Base-by-base conservation (phyloP, 495 filamentous ascomycete genomes). In the Neurospora sp. region DNA sequence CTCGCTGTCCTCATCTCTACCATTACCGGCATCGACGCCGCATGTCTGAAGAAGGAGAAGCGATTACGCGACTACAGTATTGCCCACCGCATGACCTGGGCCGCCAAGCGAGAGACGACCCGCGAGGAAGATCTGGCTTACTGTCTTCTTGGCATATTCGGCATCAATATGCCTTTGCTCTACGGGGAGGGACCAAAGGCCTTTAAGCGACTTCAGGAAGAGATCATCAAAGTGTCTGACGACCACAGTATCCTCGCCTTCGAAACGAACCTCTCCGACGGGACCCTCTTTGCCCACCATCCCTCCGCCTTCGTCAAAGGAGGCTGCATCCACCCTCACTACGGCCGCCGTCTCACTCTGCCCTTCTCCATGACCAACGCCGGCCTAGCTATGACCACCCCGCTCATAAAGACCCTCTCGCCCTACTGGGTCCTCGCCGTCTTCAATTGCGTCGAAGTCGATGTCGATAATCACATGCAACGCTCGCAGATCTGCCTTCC, bases 71-170 rank as follows among this genome's bases (percentile, higher is more conserved):
- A 70, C 27, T 74, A 80, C 20, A 77, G 75, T 38, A 72, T 83
- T 20, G 83, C 83, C 1, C 72, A 82, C 66, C 74, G 78, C 4
- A 85, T 85, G 83, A 79, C 79, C 20, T 85, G 83, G 84, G 82
- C 80, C 5, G 75, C 82, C 4, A 71, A 75, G 10, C 70, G 83
- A 41, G 38, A 69, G 5, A 84, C 82, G 0, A 83, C 76, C 0
- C 69, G 82, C 3, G 41, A 71, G 18, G 82, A 85, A 76, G 85
- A 87, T 72, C 75, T 75, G 18, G 83, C 83, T 2, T 87, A 87
- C 73, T 82, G 79, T 49, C 71, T 87, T 3, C 71, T 87, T 27
- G 85, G 84, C 1, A 72, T 87, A 11, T 86, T 87, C 60, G 78
- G 75, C 27, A 76, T 87, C 69, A 83, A 76, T 71, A 85, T 86